These are phyloP conservation scores for Penicillium sclerotiorum DNA, from an alignment of 2,329 filamentous ascomycete genomes.

Conservation along the genomic window DNA sequence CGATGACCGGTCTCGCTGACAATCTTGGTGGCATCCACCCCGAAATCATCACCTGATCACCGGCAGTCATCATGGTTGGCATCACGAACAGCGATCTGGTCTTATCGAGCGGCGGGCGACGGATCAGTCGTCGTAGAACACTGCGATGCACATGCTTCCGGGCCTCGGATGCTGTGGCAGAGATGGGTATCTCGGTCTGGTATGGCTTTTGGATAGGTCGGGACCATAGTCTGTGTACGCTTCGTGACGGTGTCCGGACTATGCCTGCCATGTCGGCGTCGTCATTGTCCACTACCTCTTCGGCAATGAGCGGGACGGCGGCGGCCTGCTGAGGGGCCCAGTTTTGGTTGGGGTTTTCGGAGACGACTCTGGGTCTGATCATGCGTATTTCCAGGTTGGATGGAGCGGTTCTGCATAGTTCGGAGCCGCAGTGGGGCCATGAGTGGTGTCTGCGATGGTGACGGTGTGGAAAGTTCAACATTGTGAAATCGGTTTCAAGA, in stretches of 20 bases:
- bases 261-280: constrained; percentile 40
- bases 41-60: constrained; percentile 23
- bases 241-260: constrained; percentile 24
- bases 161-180: constrained; percentile 7
- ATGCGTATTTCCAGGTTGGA: constrained; percentile 24
- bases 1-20: constrained; percentile 5
- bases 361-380: constrained; percentile 6
- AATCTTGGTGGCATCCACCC: constrained; percentile 21
- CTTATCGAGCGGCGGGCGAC: constrained; percentile 34
- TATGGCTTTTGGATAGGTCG: constrained; percentile 3
- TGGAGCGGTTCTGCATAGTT: constrained; percentile 22
- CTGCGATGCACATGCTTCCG: constrained; percentile 20
- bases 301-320: constrained; percentile 16
- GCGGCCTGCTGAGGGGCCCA: constrained; percentile 14
- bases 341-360: constrained; percentile 13
- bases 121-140: constrained; percentile 32
- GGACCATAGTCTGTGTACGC: constrained; percentile 29
- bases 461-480: constrained; percentile 30
- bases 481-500: constrained; percentile 8
- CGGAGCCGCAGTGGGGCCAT: constrained; percentile 39
- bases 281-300: constrained; percentile 28
- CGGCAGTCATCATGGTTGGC: constrained; percentile 25
- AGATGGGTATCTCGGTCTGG: constrained; percentile 7
- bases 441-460: constrained; percentile 39
- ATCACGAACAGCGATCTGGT: constrained; percentile 34